Evolutionary conservation across 441 rosid species (phyloP).

Genomic region (Populus hybrid): DNA sequence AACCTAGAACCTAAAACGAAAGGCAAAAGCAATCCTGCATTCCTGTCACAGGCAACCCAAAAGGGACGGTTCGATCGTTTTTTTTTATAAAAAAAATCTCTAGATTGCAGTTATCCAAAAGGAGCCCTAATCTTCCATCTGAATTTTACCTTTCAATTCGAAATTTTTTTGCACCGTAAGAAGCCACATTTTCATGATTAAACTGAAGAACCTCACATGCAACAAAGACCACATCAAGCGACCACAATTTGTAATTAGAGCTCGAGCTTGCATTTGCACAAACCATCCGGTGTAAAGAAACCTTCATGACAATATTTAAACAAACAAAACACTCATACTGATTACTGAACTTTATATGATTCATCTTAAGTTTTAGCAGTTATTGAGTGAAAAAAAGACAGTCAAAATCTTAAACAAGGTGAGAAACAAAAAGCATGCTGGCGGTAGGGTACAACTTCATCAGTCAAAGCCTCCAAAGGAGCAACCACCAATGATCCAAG

Average conservation of each 20-base stretch:
- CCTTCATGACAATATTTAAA: not conserved
- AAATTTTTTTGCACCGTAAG: too few relatives aligned
- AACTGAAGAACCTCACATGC: not conserved
- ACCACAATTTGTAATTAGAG: not conserved
- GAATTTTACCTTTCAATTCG: too few relatives aligned
- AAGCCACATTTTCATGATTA: too few relatives aligned
- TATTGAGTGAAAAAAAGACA: not conserved
- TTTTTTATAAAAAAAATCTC: too few relatives aligned
- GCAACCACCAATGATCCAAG: slow-evolving; percentile 34
- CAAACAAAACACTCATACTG: slow-evolving; percentile 1
- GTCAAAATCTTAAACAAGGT: slow-evolving; percentile 11
- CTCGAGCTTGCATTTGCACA: not conserved
- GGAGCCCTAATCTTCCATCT: too few relatives aligned
- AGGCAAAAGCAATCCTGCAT: too few relatives aligned
- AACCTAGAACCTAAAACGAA: too few relatives aligned
- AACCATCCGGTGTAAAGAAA: not conserved
- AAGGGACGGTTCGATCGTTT: too few relatives aligned
- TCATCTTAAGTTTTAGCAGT: not conserved
- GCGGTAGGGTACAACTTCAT: slow-evolving; percentile 33
- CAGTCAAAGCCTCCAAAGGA: slow-evolving; percentile 81
- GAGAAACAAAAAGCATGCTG: not conserved
- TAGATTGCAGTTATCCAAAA: too few relatives aligned
- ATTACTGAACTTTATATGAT: slow-evolving; percentile 1
- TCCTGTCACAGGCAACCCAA: too few relatives aligned
- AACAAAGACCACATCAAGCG: not conserved